Base-by-base conservation (phyloP, 2,329 filamentous ascomycete genomes). In the Chaetomium sp. region DNA sequence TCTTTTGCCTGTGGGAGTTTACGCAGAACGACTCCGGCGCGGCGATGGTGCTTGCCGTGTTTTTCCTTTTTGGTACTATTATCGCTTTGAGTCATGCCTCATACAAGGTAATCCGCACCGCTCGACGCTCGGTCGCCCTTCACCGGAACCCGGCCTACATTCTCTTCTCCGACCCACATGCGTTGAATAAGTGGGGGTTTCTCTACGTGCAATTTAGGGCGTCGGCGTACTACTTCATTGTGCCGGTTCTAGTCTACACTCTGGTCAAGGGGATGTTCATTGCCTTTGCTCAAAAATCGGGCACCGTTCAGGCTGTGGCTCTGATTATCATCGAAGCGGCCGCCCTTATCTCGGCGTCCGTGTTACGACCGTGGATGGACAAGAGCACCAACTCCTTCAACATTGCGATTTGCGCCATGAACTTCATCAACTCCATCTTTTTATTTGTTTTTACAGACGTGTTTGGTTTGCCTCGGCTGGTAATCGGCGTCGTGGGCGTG, bases 61-160 rank as follows among this genome's bases (percentile, higher is more conserved):
- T 91, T 70, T 91, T 91, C 74, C 80, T 94, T 68, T 74, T 92
- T 62, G 85, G 86, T 48, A 87, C 91, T 78, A 76, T 86, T 12
- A 76, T 76, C 46, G 86, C 89, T 37, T 78, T 95, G 46, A 82
- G 74, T 33, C 94, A 88, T 86, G 89, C 88, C 42, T 83, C 88
- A 0, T 85, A 84, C 71, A 94, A 94, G 74, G 88, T 95, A 55
- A 85, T 91, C 65, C 82, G 84, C 48, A 84, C 94, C 55, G 89
- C 89, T 12, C 88, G 88, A 65, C 85, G 87, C 62, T 94, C 89
- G 27, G 86, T 91, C 61, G 74, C 79, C 49, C 89, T 94, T 83
- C 89, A 95, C 80, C 90, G 90, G 74, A 95, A 94, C 73, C 88
- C 89, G 14, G 89, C 89, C 41, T 94, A 94, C 70, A 92, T 94